Evolutionary conservation across 106 monocot genomes (phyloP), one percentile per base, ranked within the genome.

Genomic region (Platanthera zijinensis): DNA sequence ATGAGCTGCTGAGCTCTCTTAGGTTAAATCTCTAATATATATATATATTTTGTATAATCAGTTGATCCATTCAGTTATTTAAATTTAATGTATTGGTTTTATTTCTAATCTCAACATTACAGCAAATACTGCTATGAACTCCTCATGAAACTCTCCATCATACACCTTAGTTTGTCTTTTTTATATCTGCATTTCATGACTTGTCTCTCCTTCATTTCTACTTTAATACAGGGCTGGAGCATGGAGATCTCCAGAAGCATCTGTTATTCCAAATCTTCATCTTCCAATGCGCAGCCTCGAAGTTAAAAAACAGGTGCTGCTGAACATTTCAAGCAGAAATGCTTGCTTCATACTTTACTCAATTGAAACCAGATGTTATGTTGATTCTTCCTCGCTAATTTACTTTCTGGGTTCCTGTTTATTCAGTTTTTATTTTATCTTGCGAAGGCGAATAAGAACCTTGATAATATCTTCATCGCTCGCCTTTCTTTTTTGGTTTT

Each of bases 231-330:
- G 89, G 86, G 71, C 32, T 62, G 61, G 79, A 74, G 79, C 77
- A 68, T 88, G 84, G 86, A 91, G 2, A 71, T 80, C 83, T 78
- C 73, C 88, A 48, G 49, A 74, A 45, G 84, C 86, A 51, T 80
- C 84, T 80, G 63, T 86, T 57, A 81, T 75, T 79, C 57, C 75
- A 62, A 79, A 86, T 80, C 70, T 76, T 83, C 86, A 86, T 83
- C 82, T 92, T 82, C 92, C 92, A 57, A 88, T 89, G 86, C 84
- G 81, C 73, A 88, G 92, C 54, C 62, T 85, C 69, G 88, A 92
- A 83, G 76, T 89, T 15, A 92, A 89, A 89, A 77, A 89, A 89
- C 77, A 84, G 88, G 92, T 88, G 18, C 73, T 30, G 10, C 18
- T 66, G 4, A 30, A 32, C 8, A 66, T 66, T 66, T 66, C 11